Evolutionary conservation across 2,329 filamentous ascomycete species (phyloP).

Genomic region (Macroventuria anomochaeta): DNA sequence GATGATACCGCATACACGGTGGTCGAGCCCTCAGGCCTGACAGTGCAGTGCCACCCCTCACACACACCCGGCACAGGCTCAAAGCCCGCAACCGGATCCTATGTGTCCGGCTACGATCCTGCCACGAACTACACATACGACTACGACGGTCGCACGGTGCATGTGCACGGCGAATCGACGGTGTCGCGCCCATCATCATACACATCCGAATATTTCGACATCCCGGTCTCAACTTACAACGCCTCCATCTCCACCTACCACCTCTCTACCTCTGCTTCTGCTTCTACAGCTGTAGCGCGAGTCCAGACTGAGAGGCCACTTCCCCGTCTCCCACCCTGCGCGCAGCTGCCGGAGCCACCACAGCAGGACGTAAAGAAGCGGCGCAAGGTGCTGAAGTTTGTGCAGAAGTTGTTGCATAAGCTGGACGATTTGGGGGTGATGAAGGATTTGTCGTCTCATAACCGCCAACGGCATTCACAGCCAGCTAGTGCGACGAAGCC

Average conservation of each 20-base stretch:
- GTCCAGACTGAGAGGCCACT: background rate
- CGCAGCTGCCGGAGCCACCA: background rate
- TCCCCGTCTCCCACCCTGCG: background rate
- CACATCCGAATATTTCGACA: background rate
- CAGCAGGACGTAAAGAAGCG: background rate
- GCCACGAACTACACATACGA: constrained; percentile 18
- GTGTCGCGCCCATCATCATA: background rate
- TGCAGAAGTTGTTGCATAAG: constrained; percentile 19
- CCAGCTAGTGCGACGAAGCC: background rate
- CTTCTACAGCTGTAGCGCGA: no score
- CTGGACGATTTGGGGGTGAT: constrained; percentile 18
- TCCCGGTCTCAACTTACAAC: background rate
- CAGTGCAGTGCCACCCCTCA: background rate
- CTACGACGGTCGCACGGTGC: constrained; percentile 27
- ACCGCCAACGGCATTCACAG: background rate
- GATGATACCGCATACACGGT: background rate
- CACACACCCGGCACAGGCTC: no score
- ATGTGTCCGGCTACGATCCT: constrained; percentile 18
- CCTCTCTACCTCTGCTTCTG: background rate
- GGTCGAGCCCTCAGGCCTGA: background rate
- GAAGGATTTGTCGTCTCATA: constrained; percentile 5
- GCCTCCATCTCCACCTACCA: background rate
- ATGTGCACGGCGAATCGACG: constrained; percentile 16
- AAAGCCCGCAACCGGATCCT: background rate
- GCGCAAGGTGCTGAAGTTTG: constrained; percentile 11